These are phyloP conservation scores for Marchantia paleacea DNA, from an alignment of 225 moss, liverwort and hornwort genomes.

Conservation along the genomic window DNA sequence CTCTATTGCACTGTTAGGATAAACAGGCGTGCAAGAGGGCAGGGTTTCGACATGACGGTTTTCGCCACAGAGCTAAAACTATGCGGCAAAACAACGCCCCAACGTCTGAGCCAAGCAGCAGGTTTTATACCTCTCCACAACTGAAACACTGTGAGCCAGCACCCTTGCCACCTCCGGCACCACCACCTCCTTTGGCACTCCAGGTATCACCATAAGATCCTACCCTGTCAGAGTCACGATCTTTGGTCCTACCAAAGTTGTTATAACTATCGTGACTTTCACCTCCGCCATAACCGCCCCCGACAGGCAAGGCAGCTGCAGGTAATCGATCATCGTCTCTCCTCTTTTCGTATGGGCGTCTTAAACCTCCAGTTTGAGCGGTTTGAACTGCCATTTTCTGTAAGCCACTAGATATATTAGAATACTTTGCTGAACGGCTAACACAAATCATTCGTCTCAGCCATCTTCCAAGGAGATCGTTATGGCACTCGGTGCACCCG, in stretches of 20 bases:
- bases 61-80: not conserved
- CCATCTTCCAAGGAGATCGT: too few species aligned
- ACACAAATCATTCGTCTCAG: too few species aligned
- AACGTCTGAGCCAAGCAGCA: not conserved
- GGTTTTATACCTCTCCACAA: constrained; percentile 72
- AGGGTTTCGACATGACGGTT: not conserved
- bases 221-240: constrained; percentile 78
- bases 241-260: constrained; percentile 78
- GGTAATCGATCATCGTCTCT: constrained; percentile 76
- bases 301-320: constrained; percentile 49
- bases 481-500: too few species aligned
- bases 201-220: constrained; percentile 96
- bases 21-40: not conserved
- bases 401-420: not conserved
- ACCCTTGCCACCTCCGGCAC: constrained; percentile 52
- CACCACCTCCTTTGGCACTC: constrained; percentile 53
- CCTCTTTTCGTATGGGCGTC: constrained; percentile 61
- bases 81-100: not conserved
- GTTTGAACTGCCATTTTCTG: constrained; percentile 93
- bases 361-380: constrained; percentile 84
- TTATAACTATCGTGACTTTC: constrained; percentile 68
- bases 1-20: not conserved
- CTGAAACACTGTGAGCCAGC: constrained; percentile 71
- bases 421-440: too few species aligned
- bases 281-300: constrained; percentile 49